These are phyloP conservation scores for Colletotrichum siamense DNA, from an alignment of 2,329 filamentous ascomycete genomes.

Conservation along the genomic window DNA sequence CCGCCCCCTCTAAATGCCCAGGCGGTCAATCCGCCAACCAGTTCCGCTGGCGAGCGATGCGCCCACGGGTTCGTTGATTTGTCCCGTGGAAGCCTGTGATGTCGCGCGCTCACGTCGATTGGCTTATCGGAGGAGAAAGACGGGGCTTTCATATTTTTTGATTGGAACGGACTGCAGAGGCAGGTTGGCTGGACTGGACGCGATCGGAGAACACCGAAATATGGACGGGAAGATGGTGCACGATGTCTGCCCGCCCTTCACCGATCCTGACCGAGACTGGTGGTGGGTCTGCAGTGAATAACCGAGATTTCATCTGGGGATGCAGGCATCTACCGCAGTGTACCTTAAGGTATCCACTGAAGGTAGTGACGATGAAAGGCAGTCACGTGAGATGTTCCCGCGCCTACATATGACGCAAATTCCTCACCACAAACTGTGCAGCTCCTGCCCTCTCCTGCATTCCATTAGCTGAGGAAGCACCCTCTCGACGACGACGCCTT, in stretches of 20 bases:
- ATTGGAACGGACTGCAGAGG: not conserved
- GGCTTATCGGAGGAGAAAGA: not conserved
- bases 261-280: not conserved
- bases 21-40: no score
- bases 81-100: not conserved
- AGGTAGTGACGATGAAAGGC: not conserved
- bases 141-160: not conserved
- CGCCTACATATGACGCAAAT: not conserved
- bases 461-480: no score
- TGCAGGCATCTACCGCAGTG: not conserved
- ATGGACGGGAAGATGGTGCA: not conserved
- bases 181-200: not conserved
- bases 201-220: not conserved
- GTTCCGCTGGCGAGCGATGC: no score
- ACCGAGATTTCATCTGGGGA: not conserved
- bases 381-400: not conserved
- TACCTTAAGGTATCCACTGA: not conserved
- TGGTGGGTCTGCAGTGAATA: not conserved
- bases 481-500: not conserved
- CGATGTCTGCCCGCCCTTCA: not conserved
- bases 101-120: not conserved
- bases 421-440: not conserved
- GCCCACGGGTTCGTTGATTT: not conserved
- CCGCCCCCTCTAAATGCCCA: no score
- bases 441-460: not conserved